A percentile compares a stretch with the other conserved stretches of the same genome.
Evolutionary conservation across 2,329 filamentous ascomycete species (phyloP).

Genomic region (Fusarium robinianum): DNA sequence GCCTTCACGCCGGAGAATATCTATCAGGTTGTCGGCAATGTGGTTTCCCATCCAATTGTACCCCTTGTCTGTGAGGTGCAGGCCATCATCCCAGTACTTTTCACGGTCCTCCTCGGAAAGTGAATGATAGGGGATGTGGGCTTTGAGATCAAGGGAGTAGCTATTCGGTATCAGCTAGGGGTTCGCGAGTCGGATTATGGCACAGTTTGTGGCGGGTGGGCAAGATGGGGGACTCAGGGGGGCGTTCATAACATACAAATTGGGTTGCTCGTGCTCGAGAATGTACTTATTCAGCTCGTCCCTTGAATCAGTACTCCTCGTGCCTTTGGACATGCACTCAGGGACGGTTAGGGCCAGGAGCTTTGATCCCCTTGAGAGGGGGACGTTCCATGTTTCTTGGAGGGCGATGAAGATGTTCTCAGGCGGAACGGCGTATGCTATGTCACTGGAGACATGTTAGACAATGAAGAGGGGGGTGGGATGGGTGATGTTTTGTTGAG

Average conservation of each 20-base stretch:
- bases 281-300: slow-evolving; percentile 59
- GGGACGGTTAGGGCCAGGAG: slow-evolving; percentile 68
- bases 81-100: slow-evolving; percentile 63
- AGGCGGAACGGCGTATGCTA: slow-evolving; percentile 47
- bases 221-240: no score
- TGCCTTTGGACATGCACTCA: slow-evolving; percentile 47
- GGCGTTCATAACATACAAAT: slow-evolving; percentile 60
- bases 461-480: not conserved
- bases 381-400: slow-evolving; percentile 54
- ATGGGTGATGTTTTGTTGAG: not conserved
- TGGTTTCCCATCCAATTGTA: slow-evolving; percentile 66
- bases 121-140: slow-evolving; percentile 57
- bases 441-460: slow-evolving; percentile 47
- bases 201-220: not conserved
- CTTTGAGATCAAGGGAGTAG: slow-evolving; percentile 60
- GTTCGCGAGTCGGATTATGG: not conserved
- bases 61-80: slow-evolving; percentile 62
- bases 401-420: slow-evolving; percentile 55
- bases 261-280: slow-evolving; percentile 50
- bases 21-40: slow-evolving; percentile 57
- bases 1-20: slow-evolving; percentile 47
- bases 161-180: slow-evolving; percentile 44
- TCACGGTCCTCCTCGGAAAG: slow-evolving; percentile 52
- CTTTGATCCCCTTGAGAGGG: slow-evolving; percentile 54
- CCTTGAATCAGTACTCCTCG: slow-evolving; percentile 43